Evolutionary conservation across 352 stramenopile genomes (phyloP).

Genomic region (Thalassiosira livingstoniorum): DNA sequence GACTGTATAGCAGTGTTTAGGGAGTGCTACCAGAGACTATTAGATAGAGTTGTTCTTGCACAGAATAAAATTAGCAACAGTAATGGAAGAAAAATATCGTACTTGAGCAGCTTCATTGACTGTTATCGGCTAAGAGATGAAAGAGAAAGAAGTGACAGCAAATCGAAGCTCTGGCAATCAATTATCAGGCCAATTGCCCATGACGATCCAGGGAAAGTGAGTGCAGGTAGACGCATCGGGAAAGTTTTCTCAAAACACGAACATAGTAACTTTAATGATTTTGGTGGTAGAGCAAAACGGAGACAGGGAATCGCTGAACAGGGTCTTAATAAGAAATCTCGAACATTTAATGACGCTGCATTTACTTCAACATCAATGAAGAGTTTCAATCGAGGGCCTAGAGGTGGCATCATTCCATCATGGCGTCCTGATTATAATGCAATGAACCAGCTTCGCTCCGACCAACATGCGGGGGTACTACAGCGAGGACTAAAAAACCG

Average conservation of each 20-base stretch:
- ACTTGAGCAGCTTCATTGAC: slow-evolving; percentile 55
- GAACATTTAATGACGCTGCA: neutral
- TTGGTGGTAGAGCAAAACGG: neutral
- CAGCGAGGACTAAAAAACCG: slow-evolving; percentile 48
- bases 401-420: slow-evolving; percentile 40
- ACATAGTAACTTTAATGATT: neutral
- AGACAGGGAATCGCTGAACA: neutral
- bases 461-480: slow-evolving; percentile 28
- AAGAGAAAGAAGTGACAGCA: slow-evolving; percentile 28
- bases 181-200: slow-evolving; percentile 22
- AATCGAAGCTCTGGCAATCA: slow-evolving; percentile 31
- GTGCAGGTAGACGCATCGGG: slow-evolving; percentile 17
- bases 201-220: slow-evolving; percentile 56
- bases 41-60: slow-evolving; percentile 23
- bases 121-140: slow-evolving; percentile 36
- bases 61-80: slow-evolving; percentile 17
- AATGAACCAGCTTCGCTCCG: slow-evolving; percentile 22
- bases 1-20: slow-evolving; percentile 52
- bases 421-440: slow-evolving; percentile 35
- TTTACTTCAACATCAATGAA: neutral
- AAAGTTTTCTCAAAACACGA: slow-evolving; percentile 45
- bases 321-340: slow-evolving; percentile 3
- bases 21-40: slow-evolving; percentile 41
- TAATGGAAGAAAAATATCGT: slow-evolving; percentile 35
- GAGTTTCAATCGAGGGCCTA: slow-evolving; percentile 17